These are phyloP conservation scores for Leccinum disarticulatum DNA, from an alignment of 768 basidiomycete species.

Conservation along the genomic window DNA sequence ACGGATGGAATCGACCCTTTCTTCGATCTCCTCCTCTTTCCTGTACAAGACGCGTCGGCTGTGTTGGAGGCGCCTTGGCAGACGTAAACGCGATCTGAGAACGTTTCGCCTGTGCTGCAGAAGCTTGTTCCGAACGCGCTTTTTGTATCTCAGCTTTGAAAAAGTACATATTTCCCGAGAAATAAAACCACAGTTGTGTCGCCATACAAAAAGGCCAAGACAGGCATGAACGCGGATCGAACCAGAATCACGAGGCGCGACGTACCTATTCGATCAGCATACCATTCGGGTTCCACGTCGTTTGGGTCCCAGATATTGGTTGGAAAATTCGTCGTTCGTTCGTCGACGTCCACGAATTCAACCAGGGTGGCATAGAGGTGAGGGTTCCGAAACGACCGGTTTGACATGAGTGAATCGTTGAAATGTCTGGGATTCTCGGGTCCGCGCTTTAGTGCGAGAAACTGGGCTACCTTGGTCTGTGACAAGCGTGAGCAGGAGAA, in stretches of 20 bases:
- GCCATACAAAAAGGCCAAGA: conserved; percentile 12
- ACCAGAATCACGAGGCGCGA: conserved; percentile 9
- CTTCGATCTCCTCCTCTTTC: conserved; percentile 20
- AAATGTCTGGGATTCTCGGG: conserved; percentile 75
- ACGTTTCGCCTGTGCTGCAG: conserved; percentile 54
- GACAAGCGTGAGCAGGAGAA: background rate
- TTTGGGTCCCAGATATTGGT: conserved; percentile 70
- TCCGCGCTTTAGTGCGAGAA: conserved; percentile 69
- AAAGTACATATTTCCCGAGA: conserved; percentile 5
- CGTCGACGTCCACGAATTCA: conserved; percentile 90
- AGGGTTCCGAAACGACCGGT: conserved; percentile 92
- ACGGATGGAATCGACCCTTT: conserved; percentile 31
- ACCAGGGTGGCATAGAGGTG: conserved; percentile 95
- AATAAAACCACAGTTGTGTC: background rate
- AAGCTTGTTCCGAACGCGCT: conserved; percentile 58
- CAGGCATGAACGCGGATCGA: conserved; percentile 30
- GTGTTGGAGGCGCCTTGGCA: conserved; percentile 18
- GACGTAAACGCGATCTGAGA: conserved; percentile 62
- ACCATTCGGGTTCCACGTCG: conserved; percentile 66
- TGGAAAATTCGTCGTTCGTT: conserved; percentile 83
- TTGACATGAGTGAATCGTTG: conserved; percentile 93
- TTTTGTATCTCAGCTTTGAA: conserved; percentile 63
- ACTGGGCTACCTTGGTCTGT: conserved; percentile 81
- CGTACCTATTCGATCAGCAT: conserved; percentile 77
- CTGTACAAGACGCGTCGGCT: conserved; percentile 11